Percentiles rank a stretch among this genome's conserved stretches.
These are phyloP conservation scores for Penicillium crystallinum DNA, from an alignment of 495 filamentous ascomycete species.

Conservation along the genomic window DNA sequence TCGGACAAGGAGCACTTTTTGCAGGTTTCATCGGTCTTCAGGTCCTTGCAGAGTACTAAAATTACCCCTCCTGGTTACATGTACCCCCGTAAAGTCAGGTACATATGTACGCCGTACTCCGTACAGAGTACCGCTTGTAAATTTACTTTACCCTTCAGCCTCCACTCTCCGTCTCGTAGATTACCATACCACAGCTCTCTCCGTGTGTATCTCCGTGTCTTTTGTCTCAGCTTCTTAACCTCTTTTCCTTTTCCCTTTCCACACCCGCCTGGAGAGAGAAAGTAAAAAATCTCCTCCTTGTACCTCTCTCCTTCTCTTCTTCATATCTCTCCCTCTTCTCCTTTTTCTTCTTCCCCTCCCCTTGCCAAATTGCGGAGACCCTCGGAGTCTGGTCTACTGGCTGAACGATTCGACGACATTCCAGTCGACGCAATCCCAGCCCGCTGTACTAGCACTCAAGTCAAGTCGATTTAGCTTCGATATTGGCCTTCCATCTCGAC, in stretches of 20 bases:
- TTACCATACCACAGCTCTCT: slow-evolving; percentile 25
- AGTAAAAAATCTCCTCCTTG: slow-evolving; percentile 32
- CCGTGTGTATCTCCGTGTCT: slow-evolving; percentile 27
- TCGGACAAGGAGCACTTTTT: neutral
- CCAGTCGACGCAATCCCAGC: slow-evolving; percentile 28
- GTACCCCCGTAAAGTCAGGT: too few species aligned
- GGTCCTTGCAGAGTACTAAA: slow-evolving; percentile 23
- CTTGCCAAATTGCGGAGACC: slow-evolving; percentile 49
- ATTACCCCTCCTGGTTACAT: neutral
- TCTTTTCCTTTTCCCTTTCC: slow-evolving; percentile 38
- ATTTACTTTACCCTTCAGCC: slow-evolving; percentile 16
- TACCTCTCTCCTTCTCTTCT: slow-evolving; percentile 33
- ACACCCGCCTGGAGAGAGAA: slow-evolving; percentile 51
- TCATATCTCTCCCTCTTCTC: slow-evolving; percentile 47
- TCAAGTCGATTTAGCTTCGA: slow-evolving; percentile 44
- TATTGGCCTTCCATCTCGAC: slow-evolving; percentile 39
- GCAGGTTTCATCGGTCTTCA: slow-evolving; percentile 11
- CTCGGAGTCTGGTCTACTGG: slow-evolving; percentile 35
- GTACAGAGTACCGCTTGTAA: neutral
- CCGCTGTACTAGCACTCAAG: slow-evolving; percentile 36
- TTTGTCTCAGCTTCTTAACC: slow-evolving; percentile 33
- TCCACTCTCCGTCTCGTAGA: slow-evolving; percentile 20
- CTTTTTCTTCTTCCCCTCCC: slow-evolving; percentile 47
- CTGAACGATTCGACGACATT: slow-evolving; percentile 16
- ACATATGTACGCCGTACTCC: neutral